Percentiles rank a stretch among this genome's conserved stretches.
Conservation (phyloP, 2,329 filamentous ascomycete genomes). For the Phyllosticta citrichinensis region DNA sequence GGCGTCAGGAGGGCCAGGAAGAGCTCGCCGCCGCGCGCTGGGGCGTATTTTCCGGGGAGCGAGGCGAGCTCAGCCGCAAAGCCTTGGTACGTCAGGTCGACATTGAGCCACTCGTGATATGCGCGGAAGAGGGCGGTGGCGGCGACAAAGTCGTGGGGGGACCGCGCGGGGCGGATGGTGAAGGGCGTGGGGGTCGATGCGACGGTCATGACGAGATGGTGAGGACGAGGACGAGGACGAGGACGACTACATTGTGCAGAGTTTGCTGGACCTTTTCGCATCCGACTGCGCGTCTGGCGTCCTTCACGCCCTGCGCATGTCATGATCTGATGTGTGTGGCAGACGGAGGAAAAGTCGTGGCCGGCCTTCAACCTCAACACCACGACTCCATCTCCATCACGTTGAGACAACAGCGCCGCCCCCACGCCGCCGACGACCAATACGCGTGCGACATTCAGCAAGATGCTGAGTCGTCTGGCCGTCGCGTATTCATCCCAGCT, state of each 20-base stretch:
- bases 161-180: constrained; percentile 29
- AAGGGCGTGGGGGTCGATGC: neutral
- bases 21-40: constrained; percentile 35
- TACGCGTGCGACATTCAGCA: neutral
- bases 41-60: constrained; percentile 46
- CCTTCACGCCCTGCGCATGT: neutral
- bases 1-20: constrained; percentile 33
- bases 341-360: neutral
- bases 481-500: neutral
- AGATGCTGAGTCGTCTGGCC: neutral
- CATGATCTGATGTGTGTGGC: neutral
- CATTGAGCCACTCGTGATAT: constrained; percentile 34
- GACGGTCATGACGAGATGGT: neutral
- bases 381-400: neutral
- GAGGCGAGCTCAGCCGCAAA: constrained; percentile 43
- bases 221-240: neutral
- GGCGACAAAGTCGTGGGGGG: constrained; percentile 31
- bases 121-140: constrained; percentile 28
- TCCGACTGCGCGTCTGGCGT: neutral
- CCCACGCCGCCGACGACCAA: neutral
- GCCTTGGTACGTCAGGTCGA: constrained; percentile 49
- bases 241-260: neutral
- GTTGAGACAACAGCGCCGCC: neutral
- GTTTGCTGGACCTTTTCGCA: too few species aligned
- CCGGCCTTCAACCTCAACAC: neutral